A percentile compares a stretch with the other conserved stretches of the same genome.
phyloP scores from a whole-genome alignment of 495 filamentous ascomycete genomes.

The Talaromyces trachyspermus region DNA sequence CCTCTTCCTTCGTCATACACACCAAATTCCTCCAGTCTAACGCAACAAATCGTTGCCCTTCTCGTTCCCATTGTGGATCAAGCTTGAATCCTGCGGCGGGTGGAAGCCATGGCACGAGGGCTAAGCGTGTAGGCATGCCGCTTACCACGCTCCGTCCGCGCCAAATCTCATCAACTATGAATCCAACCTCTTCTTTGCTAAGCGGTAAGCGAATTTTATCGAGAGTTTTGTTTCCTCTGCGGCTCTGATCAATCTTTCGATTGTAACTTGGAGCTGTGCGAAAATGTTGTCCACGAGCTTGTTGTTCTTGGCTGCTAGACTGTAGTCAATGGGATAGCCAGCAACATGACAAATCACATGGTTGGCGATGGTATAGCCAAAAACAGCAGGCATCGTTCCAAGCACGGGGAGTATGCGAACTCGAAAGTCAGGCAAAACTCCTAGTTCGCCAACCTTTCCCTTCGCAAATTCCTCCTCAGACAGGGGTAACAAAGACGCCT shows the following conservation, averaged over 20 bases:
- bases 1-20: conserved; percentile 95
- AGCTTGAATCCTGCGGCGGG: conserved; percentile 45
- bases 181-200: conserved; percentile 71
- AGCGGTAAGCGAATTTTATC: conserved; percentile 71
- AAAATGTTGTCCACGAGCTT: conserved; percentile 86
- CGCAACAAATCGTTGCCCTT: conserved; percentile 63
- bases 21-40: conserved; percentile 68
- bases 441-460: conserved; percentile 79
- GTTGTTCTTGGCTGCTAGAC: conserved; percentile 64
- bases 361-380: conserved; percentile 85
- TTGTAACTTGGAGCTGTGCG: conserved; percentile 59
- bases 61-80: conserved; percentile 32
- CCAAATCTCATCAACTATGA: conserved; percentile 84
- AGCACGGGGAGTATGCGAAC: conserved; percentile 90
- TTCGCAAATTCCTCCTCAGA: conserved; percentile 83
- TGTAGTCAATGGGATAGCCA: conserved; percentile 80
- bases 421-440: conserved; percentile 84
- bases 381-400: conserved; percentile 94
- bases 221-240: conserved; percentile 48
- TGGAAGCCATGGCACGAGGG: conserved; percentile 66
- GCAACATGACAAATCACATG: conserved; percentile 82
- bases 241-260: conserved; percentile 62
- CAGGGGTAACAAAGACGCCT: conserved; percentile 80
- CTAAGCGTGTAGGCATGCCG: conserved; percentile 68
- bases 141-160: conserved; percentile 76